Evolutionary conservation across 805 yeast genomes (phyloP), one percentile per base, ranked within the genome.

Genomic region (Ogataea corticis): DNA sequence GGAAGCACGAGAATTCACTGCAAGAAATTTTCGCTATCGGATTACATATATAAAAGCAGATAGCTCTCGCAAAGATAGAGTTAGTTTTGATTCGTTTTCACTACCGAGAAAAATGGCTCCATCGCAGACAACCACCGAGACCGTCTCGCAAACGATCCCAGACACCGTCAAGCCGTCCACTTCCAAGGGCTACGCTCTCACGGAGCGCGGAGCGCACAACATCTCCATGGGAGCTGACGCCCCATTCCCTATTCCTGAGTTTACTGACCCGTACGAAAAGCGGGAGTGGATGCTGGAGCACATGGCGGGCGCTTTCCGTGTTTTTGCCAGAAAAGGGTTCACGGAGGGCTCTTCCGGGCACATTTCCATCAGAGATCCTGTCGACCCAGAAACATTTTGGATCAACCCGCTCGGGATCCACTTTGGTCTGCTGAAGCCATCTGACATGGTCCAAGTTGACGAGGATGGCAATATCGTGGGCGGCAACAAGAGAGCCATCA

Each of bases 391-490:
- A 37, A 85, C 92, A 3, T 88, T 88, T 63, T 88, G 96, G 96
- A 86, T 88, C 62, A 88, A 88, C 66, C 96, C 96, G 4, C 69
- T 88, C 51, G 92, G 85, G n/a, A 76, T 73, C 53, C 96, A 88
- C 65, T 88, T 85, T 63, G 73, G 77, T 16, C 59, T 77, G 35
- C 66, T 83, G 59, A 77, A 70, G 53, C 85, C 81, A 23, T 69
- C 77, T 15, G 87, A 82, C 54, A 71, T 83, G 75, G 85, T 83
- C 6, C 80, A 78, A 16, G 77, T 77, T 18, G 85, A 82, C 58
- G 80, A 77, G 57, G 70, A 79, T 35, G 88, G 87, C 28, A 75
- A 80, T 44, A 71, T 83, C 33, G 71, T 83, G 46, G 87, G 84
- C 27, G 87, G 86, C 39, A 72, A 73, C 49, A 49, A 49, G 23